Percentiles rank a stretch among this genome's conserved stretches.
Conservation (phyloP, 495 filamentous ascomycete genomes). For the Daldinia loculata region DNA sequence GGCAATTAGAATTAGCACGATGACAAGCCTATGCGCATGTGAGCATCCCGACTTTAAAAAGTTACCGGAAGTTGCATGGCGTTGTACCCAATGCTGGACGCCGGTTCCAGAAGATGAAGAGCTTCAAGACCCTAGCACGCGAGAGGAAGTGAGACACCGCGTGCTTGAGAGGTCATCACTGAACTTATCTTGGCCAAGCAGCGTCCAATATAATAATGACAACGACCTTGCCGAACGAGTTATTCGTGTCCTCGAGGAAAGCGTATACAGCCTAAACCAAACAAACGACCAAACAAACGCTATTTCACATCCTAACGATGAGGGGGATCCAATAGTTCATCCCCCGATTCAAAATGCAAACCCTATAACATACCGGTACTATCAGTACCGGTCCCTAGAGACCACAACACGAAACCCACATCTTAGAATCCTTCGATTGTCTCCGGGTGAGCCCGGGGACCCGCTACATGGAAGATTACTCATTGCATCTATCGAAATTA, state of each 20-base stretch:
- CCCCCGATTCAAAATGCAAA: not conserved
- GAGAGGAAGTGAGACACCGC: not conserved
- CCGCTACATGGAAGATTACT: not conserved
- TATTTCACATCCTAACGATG: too few species aligned
- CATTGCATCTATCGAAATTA: not conserved
- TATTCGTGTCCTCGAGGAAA: not conserved
- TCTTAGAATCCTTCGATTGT: not conserved
- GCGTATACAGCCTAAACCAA: too few species aligned
- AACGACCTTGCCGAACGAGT: not conserved
- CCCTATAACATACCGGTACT: not conserved
- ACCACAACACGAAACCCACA: not conserved
- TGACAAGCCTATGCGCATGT: not conserved
- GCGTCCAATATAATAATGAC: not conserved
- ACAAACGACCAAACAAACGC: too few species aligned
- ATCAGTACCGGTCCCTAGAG: not conserved
- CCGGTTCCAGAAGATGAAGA: not conserved
- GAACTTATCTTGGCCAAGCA: not conserved
- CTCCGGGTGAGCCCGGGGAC: not conserved
- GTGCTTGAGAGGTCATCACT: not conserved
- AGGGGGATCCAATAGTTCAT: too few species aligned
- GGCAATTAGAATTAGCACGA: not conserved
- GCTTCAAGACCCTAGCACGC: not conserved
- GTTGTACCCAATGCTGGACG: not conserved
- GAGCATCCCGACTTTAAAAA: not conserved
- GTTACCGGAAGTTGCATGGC: not conserved